Evolutionary conservation across 768 basidiomycete genomes (phyloP).

Genomic region (Rubroboletus pulcherrimus): DNA sequence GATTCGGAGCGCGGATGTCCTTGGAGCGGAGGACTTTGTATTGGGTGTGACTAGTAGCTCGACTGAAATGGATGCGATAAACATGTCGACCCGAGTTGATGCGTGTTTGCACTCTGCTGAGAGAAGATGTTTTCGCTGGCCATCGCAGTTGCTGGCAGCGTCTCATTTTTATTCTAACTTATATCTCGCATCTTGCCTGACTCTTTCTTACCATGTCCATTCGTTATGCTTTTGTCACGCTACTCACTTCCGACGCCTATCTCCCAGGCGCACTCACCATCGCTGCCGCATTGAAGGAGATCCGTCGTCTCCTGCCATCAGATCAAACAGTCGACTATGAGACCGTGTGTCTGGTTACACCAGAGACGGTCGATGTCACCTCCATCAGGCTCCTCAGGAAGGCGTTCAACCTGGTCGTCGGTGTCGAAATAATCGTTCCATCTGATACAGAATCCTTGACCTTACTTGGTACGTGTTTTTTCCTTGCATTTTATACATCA

Average conservation of each 20-base stretch:
- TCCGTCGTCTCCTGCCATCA: constrained; percentile 46
- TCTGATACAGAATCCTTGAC: constrained; percentile 61
- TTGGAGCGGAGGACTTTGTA: neutral
- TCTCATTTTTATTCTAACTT: constrained; percentile 16
- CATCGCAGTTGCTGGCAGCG: neutral
- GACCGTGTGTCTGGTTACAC: constrained; percentile 89
- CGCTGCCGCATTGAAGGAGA: constrained; percentile 77
- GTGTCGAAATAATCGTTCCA: constrained; percentile 84
- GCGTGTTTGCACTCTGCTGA: constrained; percentile 8
- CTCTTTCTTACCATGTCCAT: constrained; percentile 44
- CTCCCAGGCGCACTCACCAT: constrained; percentile 89
- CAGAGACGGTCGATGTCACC: constrained; percentile 84
- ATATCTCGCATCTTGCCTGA: neutral
- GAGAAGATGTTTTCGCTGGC: neutral
- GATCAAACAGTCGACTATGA: constrained; percentile 53
- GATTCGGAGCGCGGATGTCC: neutral
- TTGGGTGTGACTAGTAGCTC: too few species aligned
- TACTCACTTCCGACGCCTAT: constrained; percentile 89
- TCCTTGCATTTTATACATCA: constrained; percentile 3
- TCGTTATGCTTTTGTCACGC: constrained; percentile 83
- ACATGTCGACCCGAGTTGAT: constrained; percentile 10
- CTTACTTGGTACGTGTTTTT: constrained; percentile 65
- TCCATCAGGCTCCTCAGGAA: constrained; percentile 75
- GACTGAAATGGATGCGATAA: neutral
- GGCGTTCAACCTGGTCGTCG: constrained; percentile 82